Conservation (phyloP, 164 flowering plant genomes). For the Paratinospora sagittata region DNA sequence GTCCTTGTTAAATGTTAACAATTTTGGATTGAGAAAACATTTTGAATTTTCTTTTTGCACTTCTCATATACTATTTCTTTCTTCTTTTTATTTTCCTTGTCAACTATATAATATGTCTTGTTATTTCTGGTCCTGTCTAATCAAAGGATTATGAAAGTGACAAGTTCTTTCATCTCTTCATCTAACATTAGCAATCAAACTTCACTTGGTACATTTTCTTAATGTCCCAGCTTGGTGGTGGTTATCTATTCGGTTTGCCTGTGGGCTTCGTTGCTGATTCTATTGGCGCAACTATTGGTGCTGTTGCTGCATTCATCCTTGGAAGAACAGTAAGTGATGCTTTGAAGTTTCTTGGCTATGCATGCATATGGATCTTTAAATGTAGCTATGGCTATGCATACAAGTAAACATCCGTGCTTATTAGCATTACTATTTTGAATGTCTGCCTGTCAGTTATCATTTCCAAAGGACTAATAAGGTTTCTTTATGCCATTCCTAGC, state of each 20-base stretch:
- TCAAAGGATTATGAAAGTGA: too few relatives aligned
- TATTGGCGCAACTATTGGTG: slow-evolving; percentile 87
- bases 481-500: too few relatives aligned
- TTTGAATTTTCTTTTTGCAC: not conserved
- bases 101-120: not conserved
- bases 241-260: slow-evolving; percentile 96
- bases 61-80: not conserved
- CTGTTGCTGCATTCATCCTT: slow-evolving; percentile 82
- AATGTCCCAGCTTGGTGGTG: slow-evolving; percentile 78
- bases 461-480: not conserved
- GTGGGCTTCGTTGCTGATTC: too few relatives aligned
- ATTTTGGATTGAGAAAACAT: too few relatives aligned
- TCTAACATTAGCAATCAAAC: not conserved
- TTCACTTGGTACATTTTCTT: not conserved
- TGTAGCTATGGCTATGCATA: not conserved
- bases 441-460: not conserved
- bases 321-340: slow-evolving; percentile 79
- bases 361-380: not conserved
- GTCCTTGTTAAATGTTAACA: too few relatives aligned
- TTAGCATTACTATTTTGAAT: not conserved
- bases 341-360: not conserved
- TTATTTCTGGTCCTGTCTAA: not conserved
- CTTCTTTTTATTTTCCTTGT: not conserved
- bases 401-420: not conserved
- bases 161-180: not conserved